Evolutionary conservation across 176 grass and related monocot species (phyloP).

Genomic region (Bolboschoenus planiculmis): DNA sequence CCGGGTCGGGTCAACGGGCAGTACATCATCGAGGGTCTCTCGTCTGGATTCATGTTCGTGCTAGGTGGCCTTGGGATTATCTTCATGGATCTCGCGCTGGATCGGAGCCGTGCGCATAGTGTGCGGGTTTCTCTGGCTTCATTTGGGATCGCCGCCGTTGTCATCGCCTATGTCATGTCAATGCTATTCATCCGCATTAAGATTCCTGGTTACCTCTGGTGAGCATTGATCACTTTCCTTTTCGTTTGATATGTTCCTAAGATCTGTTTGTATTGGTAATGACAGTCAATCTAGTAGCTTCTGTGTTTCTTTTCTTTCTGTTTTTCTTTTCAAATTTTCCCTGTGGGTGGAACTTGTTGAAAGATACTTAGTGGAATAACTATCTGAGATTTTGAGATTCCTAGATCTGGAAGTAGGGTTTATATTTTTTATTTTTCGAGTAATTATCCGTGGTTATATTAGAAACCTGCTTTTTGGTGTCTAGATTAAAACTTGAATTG

Average conservation of each 20-base stretch:
- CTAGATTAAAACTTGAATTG: slow-evolving; percentile 7
- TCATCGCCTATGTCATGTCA: slow-evolving; percentile 68
- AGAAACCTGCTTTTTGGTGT: neutral
- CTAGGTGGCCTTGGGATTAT: slow-evolving; percentile 78
- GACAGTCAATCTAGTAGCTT: neutral
- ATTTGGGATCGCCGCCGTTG: slow-evolving; percentile 42
- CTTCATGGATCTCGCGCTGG: slow-evolving; percentile 78
- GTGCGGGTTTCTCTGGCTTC: slow-evolving; percentile 63
- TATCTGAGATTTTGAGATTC: slow-evolving; percentile 12
- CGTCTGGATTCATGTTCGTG: slow-evolving; percentile 94
- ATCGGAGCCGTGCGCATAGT: slow-evolving; percentile 68
- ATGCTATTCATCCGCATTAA: slow-evolving; percentile 98
- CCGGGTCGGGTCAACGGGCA: slow-evolving; percentile 81
- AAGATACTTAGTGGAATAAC: neutral
- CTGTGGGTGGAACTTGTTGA: neutral
- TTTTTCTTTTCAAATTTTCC: neutral
- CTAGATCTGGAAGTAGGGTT: slow-evolving; percentile 15
- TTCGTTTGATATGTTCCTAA: neutral
- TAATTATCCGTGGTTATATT: neutral
- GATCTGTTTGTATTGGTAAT: slow-evolving; percentile 3
- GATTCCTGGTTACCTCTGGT: slow-evolving; percentile 78
- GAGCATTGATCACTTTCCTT: slow-evolving; percentile 24
- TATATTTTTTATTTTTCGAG: neutral
- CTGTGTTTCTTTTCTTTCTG: neutral
- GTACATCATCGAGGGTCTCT: slow-evolving; percentile 99